These are phyloP conservation scores for Schwanniomyces occidentalis DNA, from an alignment of 805 yeast species.

Conservation along the genomic window DNA sequence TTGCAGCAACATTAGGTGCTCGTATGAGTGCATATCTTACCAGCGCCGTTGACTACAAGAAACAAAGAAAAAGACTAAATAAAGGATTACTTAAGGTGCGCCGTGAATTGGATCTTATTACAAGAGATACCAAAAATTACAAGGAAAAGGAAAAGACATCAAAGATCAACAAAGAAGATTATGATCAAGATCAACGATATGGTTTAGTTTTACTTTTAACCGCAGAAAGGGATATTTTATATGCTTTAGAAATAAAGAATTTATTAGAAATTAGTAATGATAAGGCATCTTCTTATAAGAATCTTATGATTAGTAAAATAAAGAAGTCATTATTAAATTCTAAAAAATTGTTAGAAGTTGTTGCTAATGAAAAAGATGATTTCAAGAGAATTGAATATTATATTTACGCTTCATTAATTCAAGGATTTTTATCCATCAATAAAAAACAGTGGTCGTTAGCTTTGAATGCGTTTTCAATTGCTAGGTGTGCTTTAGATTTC, in stretches of 20 bases:
- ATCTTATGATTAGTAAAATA: constrained; percentile 57
- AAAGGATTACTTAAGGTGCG: constrained; percentile 64
- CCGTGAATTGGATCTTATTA: constrained; percentile 59
- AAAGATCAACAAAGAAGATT: constrained; percentile 48
- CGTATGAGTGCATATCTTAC: constrained; percentile 65
- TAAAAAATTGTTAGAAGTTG: constrained; percentile 42
- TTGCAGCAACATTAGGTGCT: constrained; percentile 49
- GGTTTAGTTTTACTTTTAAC: constrained; percentile 62
- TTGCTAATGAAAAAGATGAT: constrained; percentile 38
- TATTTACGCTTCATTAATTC: constrained; percentile 46
- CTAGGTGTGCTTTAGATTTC: constrained; percentile 61
- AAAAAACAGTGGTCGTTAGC: constrained; percentile 59
- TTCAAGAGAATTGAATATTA: constrained; percentile 29
- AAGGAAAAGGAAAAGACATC: constrained; percentile 47
- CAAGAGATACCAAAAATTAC: constrained; percentile 67
- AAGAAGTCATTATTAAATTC: constrained; percentile 58
- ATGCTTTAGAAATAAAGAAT: constrained; percentile 62
- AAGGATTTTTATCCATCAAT: constrained; percentile 52
- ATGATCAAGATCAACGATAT: constrained; percentile 49
- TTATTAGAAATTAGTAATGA: constrained; percentile 54
- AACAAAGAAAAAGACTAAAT: constrained; percentile 64
- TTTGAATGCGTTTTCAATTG: constrained; percentile 53
- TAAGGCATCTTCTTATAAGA: constrained; percentile 44
- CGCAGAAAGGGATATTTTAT: constrained; percentile 77
- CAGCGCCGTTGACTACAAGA: constrained; percentile 67